A percentile compares a stretch with the other conserved stretches of the same genome.
These are phyloP conservation scores for Citrus hindsii DNA, from an alignment of 345 rosid genomes.

Conservation along the genomic window DNA sequence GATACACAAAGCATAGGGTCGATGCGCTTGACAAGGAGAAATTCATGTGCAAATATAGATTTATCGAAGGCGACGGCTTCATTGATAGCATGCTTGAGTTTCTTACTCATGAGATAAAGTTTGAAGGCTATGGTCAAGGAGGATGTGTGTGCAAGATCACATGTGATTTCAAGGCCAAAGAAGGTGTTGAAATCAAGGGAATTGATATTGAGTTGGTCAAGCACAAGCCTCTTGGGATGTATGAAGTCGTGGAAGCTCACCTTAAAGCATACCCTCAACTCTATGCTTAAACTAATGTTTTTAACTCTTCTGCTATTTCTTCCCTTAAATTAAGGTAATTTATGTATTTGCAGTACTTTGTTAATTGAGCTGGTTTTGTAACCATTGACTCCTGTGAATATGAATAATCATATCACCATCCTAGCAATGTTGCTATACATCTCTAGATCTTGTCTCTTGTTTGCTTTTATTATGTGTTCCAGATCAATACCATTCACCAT, in stretches of 20 bases:
- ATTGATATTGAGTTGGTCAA: constrained; percentile 35
- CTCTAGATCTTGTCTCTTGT: not conserved
- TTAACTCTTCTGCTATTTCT: not conserved
- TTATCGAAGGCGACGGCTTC: constrained; percentile 25
- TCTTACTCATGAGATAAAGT: constrained; percentile 31
- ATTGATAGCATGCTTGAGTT: constrained; percentile 26
- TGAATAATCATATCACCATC: not conserved
- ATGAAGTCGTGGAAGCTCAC: constrained; percentile 43
- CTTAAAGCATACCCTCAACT: constrained; percentile 41
- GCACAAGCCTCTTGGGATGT: constrained; percentile 39
- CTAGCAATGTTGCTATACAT: not conserved
- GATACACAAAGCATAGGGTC: constrained; percentile 30
- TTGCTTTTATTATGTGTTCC: not conserved
- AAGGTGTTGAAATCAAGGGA: constrained; percentile 27
- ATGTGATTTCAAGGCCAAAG: constrained; percentile 32
- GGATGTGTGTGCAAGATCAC: constrained; percentile 37
- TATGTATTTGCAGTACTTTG: not conserved
- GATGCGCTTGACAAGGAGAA: constrained; percentile 40
- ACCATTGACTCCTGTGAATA: not conserved
- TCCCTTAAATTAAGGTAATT: not conserved
- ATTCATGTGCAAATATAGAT: constrained; percentile 22
- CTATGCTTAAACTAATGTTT: constrained; percentile 14
- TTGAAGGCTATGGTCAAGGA: constrained; percentile 26
- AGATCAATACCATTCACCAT: not conserved
- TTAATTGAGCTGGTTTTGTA: not conserved